Percentiles rank a stretch among this genome's conserved stretches.
Evolutionary conservation across 371 early-diverging fungal genomes (phyloP).

Genomic region (Apophysomyces sp.): DNA sequence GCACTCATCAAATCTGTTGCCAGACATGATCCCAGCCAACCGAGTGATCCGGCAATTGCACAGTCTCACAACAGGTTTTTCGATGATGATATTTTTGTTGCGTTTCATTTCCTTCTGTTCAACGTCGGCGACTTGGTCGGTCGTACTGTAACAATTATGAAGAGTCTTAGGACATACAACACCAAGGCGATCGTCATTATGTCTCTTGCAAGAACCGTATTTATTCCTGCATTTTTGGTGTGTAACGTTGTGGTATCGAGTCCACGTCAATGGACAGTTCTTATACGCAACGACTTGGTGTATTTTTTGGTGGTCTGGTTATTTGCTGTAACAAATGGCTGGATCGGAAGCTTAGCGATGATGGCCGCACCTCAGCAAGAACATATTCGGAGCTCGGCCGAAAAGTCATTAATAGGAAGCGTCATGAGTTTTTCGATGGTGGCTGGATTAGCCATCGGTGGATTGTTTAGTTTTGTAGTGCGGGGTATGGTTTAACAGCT

Average conservation of each 20-base stretch:
- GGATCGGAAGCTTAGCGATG: slow-evolving; percentile 69
- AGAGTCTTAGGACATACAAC: slow-evolving; percentile 33
- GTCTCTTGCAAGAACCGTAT: slow-evolving; percentile 52
- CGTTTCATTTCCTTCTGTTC: slow-evolving; percentile 74
- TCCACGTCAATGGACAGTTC: slow-evolving; percentile 44
- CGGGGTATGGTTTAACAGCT: slow-evolving; percentile 45
- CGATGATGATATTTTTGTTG: slow-evolving; percentile 66
- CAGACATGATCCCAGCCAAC: slow-evolving; percentile 20
- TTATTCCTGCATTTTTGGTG: slow-evolving; percentile 70
- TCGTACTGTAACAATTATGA: slow-evolving; percentile 44
- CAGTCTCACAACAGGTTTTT: slow-evolving; percentile 27
- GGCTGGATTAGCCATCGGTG: slow-evolving; percentile 70
- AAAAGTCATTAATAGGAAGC: slow-evolving; percentile 62
- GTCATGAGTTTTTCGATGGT: slow-evolving; percentile 73
- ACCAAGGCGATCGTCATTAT: slow-evolving; percentile 40
- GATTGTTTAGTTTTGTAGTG: slow-evolving; percentile 55
- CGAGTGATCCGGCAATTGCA: slow-evolving; percentile 10
- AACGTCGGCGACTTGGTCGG: slow-evolving; percentile 81
- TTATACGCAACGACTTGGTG: slow-evolving; percentile 59
- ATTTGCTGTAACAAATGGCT: slow-evolving; percentile 73
- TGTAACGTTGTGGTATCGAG: slow-evolving; percentile 64
- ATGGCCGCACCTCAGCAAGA: slow-evolving; percentile 69
- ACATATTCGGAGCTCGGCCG: slow-evolving; percentile 40
- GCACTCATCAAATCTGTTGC: slow-evolving; percentile 61
- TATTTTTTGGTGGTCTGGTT: slow-evolving; percentile 62